Conservation (phyloP, 2,329 filamentous ascomycete genomes). For the Clonostachys byssicola region DNA sequence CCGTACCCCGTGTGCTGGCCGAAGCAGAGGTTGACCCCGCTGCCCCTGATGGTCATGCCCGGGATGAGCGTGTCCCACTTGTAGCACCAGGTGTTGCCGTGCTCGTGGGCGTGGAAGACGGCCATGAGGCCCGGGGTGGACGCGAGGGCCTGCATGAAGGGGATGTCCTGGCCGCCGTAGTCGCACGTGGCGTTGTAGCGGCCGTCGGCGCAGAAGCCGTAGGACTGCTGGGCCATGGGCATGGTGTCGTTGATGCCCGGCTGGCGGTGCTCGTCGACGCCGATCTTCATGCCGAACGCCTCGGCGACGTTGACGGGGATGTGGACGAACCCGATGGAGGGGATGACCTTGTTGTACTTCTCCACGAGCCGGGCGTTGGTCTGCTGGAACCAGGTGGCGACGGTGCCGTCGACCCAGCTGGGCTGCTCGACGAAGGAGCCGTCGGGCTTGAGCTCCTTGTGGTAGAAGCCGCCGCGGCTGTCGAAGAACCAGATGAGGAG, state of each 20-base stretch:
- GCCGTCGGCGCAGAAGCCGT: conserved; percentile 37
- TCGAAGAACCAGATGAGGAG: conserved; percentile 72
- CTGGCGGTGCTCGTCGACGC: conserved; percentile 27
- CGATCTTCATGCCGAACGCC: conserved; percentile 25
- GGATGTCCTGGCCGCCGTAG: conserved; percentile 47
- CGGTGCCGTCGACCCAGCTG: conserved; percentile 38
- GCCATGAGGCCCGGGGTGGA: conserved; percentile 49
- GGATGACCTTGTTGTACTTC: conserved; percentile 26
- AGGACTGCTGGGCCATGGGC: conserved; percentile 32
- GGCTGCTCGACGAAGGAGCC: conserved; percentile 25
- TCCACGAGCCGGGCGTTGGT: conserved; percentile 14
- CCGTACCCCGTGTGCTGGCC: conserved; percentile 67
- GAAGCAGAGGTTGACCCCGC: conserved; percentile 47
- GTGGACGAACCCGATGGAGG: conserved; percentile 43
- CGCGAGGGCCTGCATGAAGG: conserved; percentile 60
- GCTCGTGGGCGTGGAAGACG: conserved; percentile 63
- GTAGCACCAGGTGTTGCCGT: conserved; percentile 57
- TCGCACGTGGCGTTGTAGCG: conserved; percentile 26
- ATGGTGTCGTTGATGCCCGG: conserved; percentile 41
- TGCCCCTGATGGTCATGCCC: conserved; percentile 28
- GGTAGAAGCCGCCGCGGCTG: conserved; percentile 51
- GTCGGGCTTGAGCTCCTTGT: conserved; percentile 26
- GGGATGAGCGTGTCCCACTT: conserved; percentile 35
- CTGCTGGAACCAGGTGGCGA: conserved; percentile 38
- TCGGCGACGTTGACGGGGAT: conserved; percentile 38